Conservation (phyloP, 148 eudicot genomes). For the Salicornia ramosissima region DNA sequence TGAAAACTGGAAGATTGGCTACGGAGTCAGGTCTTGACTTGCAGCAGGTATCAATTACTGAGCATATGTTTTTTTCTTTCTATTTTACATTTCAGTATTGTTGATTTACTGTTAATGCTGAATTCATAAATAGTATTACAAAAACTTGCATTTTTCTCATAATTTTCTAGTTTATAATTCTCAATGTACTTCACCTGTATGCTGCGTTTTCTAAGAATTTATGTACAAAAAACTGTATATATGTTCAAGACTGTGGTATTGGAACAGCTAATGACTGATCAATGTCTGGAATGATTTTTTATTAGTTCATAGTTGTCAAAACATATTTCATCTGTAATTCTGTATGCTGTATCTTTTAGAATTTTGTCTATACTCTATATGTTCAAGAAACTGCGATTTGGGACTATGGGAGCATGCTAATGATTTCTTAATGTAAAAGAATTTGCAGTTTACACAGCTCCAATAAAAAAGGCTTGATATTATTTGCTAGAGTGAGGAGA, state of each 20-base stretch:
- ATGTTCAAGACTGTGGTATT: too few species aligned
- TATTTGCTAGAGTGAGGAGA: too few species aligned
- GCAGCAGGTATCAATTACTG: conserved; percentile 58
- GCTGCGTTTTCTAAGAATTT: too few species aligned
- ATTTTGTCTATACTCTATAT: too few species aligned
- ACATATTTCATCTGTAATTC: too few species aligned
- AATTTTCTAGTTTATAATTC: not conserved
- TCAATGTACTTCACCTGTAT: not conserved
- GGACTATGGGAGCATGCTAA: not conserved
- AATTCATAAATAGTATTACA: not conserved
- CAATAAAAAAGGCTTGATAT: too few species aligned
- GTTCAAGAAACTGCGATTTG: not conserved
- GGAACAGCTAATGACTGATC: too few species aligned
- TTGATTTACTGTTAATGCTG: not conserved
- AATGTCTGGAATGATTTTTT: too few species aligned
- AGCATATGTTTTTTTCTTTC: conserved; percentile 1
- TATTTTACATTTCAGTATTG: not conserved
- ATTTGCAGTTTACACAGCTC: too few species aligned
- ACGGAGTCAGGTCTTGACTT: conserved; percentile 69
- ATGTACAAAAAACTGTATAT: too few species aligned
- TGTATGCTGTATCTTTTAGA: not conserved
- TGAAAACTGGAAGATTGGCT: conserved; percentile 79
- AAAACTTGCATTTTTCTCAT: not conserved
- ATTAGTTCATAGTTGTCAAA: too few species aligned
- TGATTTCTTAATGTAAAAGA: too few species aligned